A percentile compares a stretch with the other conserved stretches of the same genome.
Evolutionary conservation across 495 filamentous ascomycete species (phyloP).

Genomic region (Penicillium cinerascens): DNA sequence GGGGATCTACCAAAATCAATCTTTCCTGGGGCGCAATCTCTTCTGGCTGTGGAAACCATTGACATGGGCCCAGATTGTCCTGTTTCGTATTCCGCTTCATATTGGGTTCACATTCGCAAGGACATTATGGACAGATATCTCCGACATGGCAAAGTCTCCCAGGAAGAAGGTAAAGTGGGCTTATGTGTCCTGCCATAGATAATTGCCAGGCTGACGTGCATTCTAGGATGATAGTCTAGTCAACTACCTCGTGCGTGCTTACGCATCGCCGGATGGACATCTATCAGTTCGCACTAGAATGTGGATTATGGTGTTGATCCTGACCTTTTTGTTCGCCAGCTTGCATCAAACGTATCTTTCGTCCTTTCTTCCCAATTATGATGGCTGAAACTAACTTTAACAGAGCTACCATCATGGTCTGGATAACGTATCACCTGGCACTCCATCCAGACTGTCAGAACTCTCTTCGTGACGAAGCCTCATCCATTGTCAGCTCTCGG

Average conservation of each 20-base stretch:
- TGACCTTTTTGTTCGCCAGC: neutral
- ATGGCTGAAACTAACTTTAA: neutral
- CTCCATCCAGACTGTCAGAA: neutral
- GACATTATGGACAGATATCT: neutral
- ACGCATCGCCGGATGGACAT: neutral
- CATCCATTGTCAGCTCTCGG: neutral
- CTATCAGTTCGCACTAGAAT: neutral
- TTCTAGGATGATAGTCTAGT: neutral
- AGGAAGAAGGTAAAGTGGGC: neutral
- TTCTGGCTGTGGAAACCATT: neutral
- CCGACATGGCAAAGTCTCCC: neutral
- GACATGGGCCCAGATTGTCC: neutral
- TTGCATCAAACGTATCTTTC: neutral
- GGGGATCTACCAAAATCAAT: neutral
- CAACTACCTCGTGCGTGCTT: neutral
- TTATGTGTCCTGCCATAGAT: neutral
- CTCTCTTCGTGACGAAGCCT: neutral
- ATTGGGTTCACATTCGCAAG: neutral
- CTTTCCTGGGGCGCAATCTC: neutral
- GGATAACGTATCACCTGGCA: neutral
- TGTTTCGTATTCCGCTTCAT: neutral
- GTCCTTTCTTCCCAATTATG: neutral
- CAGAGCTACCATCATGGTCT: neutral
- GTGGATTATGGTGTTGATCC: neutral
- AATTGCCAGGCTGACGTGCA: neutral